Conservation (phyloP, 176 grass and related monocot genomes). For the Ampelocalamus luodianensis region DNA sequence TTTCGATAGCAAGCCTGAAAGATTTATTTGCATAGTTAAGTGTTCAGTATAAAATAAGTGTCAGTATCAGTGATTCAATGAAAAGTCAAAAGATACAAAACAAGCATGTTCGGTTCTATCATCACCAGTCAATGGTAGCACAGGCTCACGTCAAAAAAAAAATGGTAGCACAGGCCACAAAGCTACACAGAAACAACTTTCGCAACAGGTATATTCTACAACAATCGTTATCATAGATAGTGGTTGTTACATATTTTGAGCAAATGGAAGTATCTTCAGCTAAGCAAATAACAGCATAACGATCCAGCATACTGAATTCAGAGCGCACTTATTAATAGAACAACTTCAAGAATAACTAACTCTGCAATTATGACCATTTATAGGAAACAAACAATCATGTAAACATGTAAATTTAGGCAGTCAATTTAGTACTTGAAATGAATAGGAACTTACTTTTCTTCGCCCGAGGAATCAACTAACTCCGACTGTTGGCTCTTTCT, state of each 20-base stretch:
- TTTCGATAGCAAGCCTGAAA: slow-evolving; percentile 96
- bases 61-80: background rate
- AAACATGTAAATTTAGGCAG: slow-evolving; percentile 23
- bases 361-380: background rate
- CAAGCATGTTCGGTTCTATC: slow-evolving; percentile 7
- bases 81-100: slow-evolving; percentile 13
- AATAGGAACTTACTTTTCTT: slow-evolving; percentile 90
- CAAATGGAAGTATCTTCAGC: slow-evolving; percentile 5
- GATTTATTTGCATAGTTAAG: slow-evolving; percentile 17
- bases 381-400: slow-evolving; percentile 8
- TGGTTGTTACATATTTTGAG: background rate
- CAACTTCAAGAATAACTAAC: slow-evolving; percentile 35
- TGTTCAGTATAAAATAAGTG: slow-evolving; percentile 31
- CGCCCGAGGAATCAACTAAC: slow-evolving; percentile 79
- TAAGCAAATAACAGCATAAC: background rate
- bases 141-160: no score
- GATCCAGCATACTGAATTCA: background rate
- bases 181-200: slow-evolving; percentile 18
- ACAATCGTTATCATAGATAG: slow-evolving; percentile 22
- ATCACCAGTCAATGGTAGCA: background rate
- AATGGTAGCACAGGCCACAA: slow-evolving; percentile 10
- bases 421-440: slow-evolving; percentile 9
- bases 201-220: background rate
- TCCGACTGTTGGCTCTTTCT: slow-evolving; percentile 81
- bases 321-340: background rate